A percentile compares a stretch with the other conserved stretches of the same genome.
These are phyloP conservation scores for Sclerotinia trifoliorum DNA, from an alignment of 2,329 filamentous ascomycete species.

Conservation along the genomic window DNA sequence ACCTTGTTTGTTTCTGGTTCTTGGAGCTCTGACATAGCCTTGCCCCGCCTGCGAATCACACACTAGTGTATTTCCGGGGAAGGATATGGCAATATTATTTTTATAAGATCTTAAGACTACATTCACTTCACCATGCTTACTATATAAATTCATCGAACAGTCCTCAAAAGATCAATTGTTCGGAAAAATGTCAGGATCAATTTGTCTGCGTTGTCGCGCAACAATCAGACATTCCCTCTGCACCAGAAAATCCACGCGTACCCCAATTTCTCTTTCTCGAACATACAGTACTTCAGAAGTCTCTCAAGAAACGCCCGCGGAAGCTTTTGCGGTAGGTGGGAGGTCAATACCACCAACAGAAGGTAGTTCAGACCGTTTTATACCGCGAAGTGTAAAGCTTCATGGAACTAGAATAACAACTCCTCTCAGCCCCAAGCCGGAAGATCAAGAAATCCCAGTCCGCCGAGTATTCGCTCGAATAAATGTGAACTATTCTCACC, in stretches of 20 bases:
- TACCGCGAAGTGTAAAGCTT: constrained; percentile 17
- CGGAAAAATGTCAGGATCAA: constrained; percentile 9
- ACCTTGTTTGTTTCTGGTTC: constrained; percentile 4
- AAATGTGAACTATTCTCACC: constrained; percentile 16
- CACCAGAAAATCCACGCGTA: neutral
- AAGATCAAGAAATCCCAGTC: neutral
- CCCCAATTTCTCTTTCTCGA: neutral
- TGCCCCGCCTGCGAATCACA: constrained; percentile 7
- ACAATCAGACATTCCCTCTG: constrained; percentile 16
- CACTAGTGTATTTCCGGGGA: neutral
- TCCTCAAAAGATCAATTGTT: neutral
- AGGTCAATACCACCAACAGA: neutral
- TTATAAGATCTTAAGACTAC: no score
- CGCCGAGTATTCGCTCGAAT: constrained; percentile 6
- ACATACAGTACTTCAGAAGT: constrained; percentile 8
- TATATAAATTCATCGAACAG: neutral
- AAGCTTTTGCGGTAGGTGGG: neutral
- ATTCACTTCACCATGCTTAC: neutral
- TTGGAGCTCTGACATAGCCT: constrained; percentile 13
- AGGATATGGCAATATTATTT: constrained; percentile 1
- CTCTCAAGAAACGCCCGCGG: neutral
- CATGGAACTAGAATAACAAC: constrained; percentile 11
- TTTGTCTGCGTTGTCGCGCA: constrained; percentile 31
- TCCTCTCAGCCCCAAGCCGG: constrained; percentile 12
- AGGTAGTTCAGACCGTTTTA: neutral